Percentiles rank a stretch among this genome's conserved stretches.
Conservation (phyloP, 108 stramenopile species). For the Schizochytrium sp. region DNA sequence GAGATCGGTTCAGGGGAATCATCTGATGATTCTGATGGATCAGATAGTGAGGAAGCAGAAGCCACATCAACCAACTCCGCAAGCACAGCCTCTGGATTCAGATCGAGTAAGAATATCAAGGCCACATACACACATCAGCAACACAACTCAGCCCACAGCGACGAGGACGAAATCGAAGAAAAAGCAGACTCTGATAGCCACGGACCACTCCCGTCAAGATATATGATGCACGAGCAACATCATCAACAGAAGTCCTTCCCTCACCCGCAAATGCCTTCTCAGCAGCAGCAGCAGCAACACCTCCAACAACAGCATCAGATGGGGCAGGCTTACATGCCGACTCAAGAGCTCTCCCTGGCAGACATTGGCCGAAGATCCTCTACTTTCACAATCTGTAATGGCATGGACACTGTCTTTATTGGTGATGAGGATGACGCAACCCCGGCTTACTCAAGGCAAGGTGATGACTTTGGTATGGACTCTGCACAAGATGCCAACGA, state of each 20-base stretch:
- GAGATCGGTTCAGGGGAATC: background rate
- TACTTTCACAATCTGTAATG: constrained; percentile 21
- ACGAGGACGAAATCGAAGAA: no score
- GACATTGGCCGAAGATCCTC: background rate
- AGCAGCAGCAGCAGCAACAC: background rate
- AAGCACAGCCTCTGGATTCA: no score
- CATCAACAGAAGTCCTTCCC: background rate
- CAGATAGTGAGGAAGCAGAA: background rate
- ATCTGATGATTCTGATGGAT: background rate
- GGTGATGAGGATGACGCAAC: background rate
- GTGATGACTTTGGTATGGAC: background rate
- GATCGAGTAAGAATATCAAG: no score
- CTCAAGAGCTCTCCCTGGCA: background rate
- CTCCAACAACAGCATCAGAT: background rate
- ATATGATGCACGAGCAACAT: background rate
- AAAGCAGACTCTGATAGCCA: no score
- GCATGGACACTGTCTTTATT: constrained; percentile 19
- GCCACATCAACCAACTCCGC: background rate
- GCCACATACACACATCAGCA: no score
- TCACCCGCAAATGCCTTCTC: background rate
- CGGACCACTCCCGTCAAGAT: no score
- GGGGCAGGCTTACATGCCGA: background rate
- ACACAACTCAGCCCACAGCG: no score
- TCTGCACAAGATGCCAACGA: background rate
- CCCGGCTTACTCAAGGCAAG: background rate